phyloP scores from a whole-genome alignment of 179 eudicot genomes.

The Amaranthus tricolor region DNA sequence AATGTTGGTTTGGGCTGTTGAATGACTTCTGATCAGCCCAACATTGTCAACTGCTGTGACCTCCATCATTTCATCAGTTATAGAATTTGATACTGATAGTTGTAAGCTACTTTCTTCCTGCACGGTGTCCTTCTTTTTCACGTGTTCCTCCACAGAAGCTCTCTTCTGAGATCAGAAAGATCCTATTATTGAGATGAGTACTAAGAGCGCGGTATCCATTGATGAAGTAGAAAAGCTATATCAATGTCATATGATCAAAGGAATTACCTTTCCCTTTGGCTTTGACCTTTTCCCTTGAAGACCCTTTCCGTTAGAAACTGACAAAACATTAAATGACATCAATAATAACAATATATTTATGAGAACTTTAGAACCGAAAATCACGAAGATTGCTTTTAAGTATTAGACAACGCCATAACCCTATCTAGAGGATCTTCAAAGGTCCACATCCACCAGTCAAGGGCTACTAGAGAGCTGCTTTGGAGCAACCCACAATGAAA shows the following conservation, averaged over 20 bases:
- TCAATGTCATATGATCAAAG: conserved; percentile 3
- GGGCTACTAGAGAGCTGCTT: not conserved
- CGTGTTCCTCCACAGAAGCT: conserved; percentile 37
- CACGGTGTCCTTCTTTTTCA: conserved; percentile 29
- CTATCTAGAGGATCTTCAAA: not conserved
- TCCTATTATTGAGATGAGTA: conserved; percentile 30
- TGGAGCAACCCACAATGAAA: not conserved
- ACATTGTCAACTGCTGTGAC: conserved; percentile 30
- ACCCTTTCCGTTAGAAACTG: conserved; percentile 75
- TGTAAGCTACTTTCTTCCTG: conserved; percentile 40
- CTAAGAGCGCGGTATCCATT: conserved; percentile 12
- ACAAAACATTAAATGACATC: conserved; percentile 20
- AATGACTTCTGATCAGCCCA: conserved; percentile 31
- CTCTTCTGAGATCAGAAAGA: conserved; percentile 55
- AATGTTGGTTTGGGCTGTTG: conserved; percentile 28
- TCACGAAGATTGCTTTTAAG: not conserved
- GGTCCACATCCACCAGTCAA: not conserved
- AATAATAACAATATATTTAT: not conserved
- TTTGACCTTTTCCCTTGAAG: conserved; percentile 61
- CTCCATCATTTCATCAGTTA: conserved; percentile 37
- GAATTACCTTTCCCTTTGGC: conserved; percentile 56
- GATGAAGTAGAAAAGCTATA: conserved; percentile 14
- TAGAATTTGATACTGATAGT: conserved; percentile 35
- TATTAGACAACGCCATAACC: not conserved
- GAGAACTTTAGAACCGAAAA: not conserved